These are phyloP conservation scores for Colletotrichum abscissum DNA, from an alignment of 2,329 filamentous ascomycete species.

Conservation along the genomic window DNA sequence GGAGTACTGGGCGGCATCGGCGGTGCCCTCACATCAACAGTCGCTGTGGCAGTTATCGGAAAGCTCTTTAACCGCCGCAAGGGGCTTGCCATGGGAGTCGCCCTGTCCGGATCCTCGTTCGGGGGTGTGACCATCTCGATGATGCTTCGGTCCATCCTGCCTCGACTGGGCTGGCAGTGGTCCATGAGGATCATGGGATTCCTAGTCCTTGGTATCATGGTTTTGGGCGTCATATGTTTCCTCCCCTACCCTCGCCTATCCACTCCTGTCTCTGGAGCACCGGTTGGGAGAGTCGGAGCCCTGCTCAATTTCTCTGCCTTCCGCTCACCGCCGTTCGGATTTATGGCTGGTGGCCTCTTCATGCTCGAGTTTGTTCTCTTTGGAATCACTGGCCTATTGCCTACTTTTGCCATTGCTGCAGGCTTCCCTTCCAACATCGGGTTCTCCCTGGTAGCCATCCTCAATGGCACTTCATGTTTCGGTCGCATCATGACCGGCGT, in stretches of 20 bases:
- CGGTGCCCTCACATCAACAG: conserved; percentile 49
- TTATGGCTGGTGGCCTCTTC: conserved; percentile 55
- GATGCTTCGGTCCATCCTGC: conserved; percentile 44
- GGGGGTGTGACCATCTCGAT: conserved; percentile 48
- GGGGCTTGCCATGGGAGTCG: conserved; percentile 41
- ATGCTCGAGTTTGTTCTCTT: conserved; percentile 61
- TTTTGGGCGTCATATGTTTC: conserved; percentile 47
- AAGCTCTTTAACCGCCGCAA: conserved; percentile 42
- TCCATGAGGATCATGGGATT: conserved; percentile 46
- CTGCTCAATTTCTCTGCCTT: conserved; percentile 54
- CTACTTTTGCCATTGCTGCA: conserved; percentile 54
- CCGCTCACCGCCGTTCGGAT: conserved; percentile 51
- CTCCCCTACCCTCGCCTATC: conserved; percentile 43
- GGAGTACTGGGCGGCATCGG: conserved; percentile 56
- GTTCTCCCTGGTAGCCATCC: conserved; percentile 55
- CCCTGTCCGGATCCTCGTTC: conserved; percentile 37
- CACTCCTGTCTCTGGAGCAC: conserved; percentile 5
- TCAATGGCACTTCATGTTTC: conserved; percentile 54
- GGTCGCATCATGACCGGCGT: conserved; percentile 57
- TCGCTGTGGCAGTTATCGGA: conserved; percentile 45
- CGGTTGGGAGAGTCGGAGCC: neutral
- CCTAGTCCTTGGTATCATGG: conserved; percentile 41
- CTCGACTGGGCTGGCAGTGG: conserved; percentile 47
- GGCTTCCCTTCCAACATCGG: conserved; percentile 50
- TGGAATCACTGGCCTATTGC: conserved; percentile 57